Percentiles rank a stretch among this genome's conserved stretches.
phyloP scores from a whole-genome alignment of 2,329 filamentous ascomycete species.

The Westerdykella aurantiaca region DNA sequence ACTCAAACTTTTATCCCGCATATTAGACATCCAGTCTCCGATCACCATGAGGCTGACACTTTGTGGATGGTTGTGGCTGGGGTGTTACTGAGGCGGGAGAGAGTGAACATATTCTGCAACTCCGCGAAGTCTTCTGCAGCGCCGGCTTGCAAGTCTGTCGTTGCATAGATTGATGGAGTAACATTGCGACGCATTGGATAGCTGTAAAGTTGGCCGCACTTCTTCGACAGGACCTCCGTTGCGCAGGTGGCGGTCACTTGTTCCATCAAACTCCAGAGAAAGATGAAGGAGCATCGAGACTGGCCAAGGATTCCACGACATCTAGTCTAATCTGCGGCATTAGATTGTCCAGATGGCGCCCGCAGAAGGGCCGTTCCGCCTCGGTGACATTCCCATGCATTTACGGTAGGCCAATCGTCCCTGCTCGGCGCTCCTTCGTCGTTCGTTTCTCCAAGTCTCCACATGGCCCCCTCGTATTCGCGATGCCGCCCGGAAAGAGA shows the following conservation, averaged over 20 bases:
- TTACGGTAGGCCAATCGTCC: background rate
- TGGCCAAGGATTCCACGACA: too few relatives aligned
- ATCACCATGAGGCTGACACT: constrained; percentile 6
- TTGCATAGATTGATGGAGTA: background rate
- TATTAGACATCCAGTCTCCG: constrained; percentile 9
- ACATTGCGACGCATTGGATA: background rate
- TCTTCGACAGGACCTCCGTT: background rate
- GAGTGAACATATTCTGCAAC: background rate
- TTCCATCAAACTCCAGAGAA: too few relatives aligned
- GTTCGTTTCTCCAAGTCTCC: background rate
- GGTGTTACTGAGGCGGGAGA: constrained; percentile 17
- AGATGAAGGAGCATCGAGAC: too few relatives aligned
- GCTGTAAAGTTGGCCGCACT: background rate
- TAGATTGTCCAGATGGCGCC: background rate
- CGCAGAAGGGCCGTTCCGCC: background rate
- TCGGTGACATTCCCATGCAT: background rate
- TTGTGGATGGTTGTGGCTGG: constrained; percentile 9
- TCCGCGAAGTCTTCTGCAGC: background rate
- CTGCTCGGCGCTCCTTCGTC: background rate
- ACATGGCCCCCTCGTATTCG: background rate
- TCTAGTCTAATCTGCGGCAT: background rate
- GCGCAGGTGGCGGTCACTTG: background rate
- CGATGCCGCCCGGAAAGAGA: background rate
- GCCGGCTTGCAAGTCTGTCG: background rate
- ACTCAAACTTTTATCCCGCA: constrained; percentile 1